These are phyloP conservation scores for Fusarium sp. DNA, from an alignment of 2,329 filamentous ascomycete species.

Conservation along the genomic window DNA sequence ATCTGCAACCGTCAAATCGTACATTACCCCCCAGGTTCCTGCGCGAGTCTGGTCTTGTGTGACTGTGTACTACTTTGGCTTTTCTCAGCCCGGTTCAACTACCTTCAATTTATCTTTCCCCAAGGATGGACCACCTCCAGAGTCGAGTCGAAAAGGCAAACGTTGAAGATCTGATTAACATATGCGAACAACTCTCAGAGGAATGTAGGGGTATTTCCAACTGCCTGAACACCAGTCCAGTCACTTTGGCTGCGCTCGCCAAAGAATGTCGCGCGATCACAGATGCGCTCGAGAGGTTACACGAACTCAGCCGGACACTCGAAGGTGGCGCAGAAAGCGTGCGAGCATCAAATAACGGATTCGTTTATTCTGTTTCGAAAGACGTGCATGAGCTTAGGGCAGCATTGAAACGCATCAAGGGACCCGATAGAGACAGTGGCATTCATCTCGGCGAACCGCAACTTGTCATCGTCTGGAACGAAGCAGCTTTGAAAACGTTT, in stretches of 20 bases:
- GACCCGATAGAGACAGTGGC: slow-evolving; percentile 48
- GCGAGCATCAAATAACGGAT: slow-evolving; percentile 46
- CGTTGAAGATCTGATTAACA: slow-evolving; percentile 46
- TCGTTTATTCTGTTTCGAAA: slow-evolving; percentile 47
- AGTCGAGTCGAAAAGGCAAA: slow-evolving; percentile 44
- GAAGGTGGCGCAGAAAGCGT: slow-evolving; percentile 38
- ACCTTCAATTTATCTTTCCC: slow-evolving; percentile 16
- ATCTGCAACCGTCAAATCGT: slow-evolving; percentile 32
- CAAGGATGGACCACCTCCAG: slow-evolving; percentile 45
- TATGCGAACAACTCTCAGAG: slow-evolving; percentile 46
- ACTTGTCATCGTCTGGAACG: slow-evolving; percentile 50
- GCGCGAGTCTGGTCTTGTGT: slow-evolving; percentile 9
- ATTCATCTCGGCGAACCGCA: slow-evolving; percentile 47
- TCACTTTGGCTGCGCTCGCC: slow-evolving; percentile 43
- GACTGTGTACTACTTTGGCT: slow-evolving; percentile 20
- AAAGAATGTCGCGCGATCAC: slow-evolving; percentile 48
- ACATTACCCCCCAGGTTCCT: slow-evolving; percentile 41
- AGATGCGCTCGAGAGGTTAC: slow-evolving; percentile 46
- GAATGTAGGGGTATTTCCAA: slow-evolving; percentile 47
- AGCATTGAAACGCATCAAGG: slow-evolving; percentile 47
- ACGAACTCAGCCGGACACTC: slow-evolving; percentile 44
- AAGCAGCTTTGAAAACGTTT: slow-evolving; percentile 42
- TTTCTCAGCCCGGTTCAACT: slow-evolving; percentile 27
- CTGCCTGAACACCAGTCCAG: slow-evolving; percentile 49
- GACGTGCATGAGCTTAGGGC: slow-evolving; percentile 47